Evolutionary conservation across 768 basidiomycete genomes (phyloP).

Genomic region (Rhizopogon vinicolor): DNA sequence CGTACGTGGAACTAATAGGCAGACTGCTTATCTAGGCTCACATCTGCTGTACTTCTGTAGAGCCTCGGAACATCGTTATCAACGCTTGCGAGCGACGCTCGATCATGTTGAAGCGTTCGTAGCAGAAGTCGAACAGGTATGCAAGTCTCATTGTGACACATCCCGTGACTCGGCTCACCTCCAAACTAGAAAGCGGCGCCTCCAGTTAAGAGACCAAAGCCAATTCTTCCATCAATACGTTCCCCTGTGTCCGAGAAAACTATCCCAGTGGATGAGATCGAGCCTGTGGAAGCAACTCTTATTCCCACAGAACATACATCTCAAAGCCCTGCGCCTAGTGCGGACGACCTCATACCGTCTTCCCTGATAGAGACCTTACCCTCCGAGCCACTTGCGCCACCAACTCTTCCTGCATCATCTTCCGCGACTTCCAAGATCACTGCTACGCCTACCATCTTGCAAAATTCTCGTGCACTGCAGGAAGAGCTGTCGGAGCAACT

Average conservation of each 20-base stretch:
- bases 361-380: conserved; percentile 19
- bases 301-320: conserved; percentile 18
- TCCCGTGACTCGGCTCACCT: background rate
- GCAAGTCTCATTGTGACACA: background rate
- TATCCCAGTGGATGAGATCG: background rate
- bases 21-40: background rate
- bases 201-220: conserved; percentile 33
- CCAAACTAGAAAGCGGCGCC: conserved; percentile 37
- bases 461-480: conserved; percentile 61
- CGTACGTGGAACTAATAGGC: conserved; percentile 29
- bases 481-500: conserved; percentile 73
- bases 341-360: conserved; percentile 35
- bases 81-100: conserved; percentile 44
- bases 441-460: conserved; percentile 36
- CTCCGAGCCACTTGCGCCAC: conserved; percentile 9
- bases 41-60: conserved; percentile 24
- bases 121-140: conserved; percentile 49
- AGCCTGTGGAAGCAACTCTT: conserved; percentile 14
- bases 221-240: conserved; percentile 53
- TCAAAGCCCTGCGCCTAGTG: conserved; percentile 8
- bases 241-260: conserved; percentile 26
- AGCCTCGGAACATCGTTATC: conserved; percentile 37
- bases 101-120: conserved; percentile 52
- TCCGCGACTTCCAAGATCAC: conserved; percentile 31
- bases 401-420: conserved; percentile 15